These are phyloP conservation scores for Pythium dissotocum DNA, from an alignment of 352 stramenopile genomes.

Conservation along the genomic window DNA sequence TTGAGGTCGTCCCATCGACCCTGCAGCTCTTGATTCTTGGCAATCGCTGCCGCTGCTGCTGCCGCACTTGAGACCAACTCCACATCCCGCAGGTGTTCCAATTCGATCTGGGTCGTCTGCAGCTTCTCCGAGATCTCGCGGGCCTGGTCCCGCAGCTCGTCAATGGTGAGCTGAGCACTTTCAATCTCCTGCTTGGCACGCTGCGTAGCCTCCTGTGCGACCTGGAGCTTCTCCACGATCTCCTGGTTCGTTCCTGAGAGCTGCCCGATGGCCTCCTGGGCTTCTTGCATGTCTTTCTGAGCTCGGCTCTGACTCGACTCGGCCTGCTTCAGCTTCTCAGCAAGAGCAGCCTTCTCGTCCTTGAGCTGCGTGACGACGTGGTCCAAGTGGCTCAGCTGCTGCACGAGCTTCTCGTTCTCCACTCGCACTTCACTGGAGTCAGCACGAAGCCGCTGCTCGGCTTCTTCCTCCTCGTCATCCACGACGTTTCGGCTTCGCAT, in stretches of 20 bases:
- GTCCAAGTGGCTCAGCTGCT: slow-evolving; percentile 35
- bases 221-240: slow-evolving; percentile 42
- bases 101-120: slow-evolving; percentile 46
- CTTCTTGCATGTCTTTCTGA: slow-evolving; percentile 23
- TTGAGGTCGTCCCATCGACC: slow-evolving; percentile 52
- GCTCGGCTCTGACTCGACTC: slow-evolving; percentile 23
- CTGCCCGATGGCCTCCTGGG: slow-evolving; percentile 41
- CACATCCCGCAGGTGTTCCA: slow-evolving; percentile 43
- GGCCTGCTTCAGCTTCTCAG: slow-evolving; percentile 17
- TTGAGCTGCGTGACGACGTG: slow-evolving; percentile 30
- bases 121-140: slow-evolving; percentile 59
- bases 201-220: slow-evolving; percentile 46
- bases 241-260: slow-evolving; percentile 54
- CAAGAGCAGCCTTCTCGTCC: slow-evolving; percentile 27
- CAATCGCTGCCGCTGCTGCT: slow-evolving; percentile 44
- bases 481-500: slow-evolving; percentile 18
- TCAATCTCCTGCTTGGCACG: slow-evolving; percentile 29
- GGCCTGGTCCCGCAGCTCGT: slow-evolving; percentile 57
- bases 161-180: slow-evolving; percentile 32
- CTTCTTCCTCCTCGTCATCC: slow-evolving; percentile 21
- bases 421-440: slow-evolving; percentile 26
- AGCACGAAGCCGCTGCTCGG: slow-evolving; percentile 21
- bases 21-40: slow-evolving; percentile 62
- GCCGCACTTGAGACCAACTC: slow-evolving; percentile 49
- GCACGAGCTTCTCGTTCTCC: slow-evolving; percentile 30